A percentile compares a stretch with the other conserved stretches of the same genome.
These are phyloP conservation scores for Radiomyces spectabilis DNA, from an alignment of 192 early-diverging fungal genomes.

Conservation along the genomic window DNA sequence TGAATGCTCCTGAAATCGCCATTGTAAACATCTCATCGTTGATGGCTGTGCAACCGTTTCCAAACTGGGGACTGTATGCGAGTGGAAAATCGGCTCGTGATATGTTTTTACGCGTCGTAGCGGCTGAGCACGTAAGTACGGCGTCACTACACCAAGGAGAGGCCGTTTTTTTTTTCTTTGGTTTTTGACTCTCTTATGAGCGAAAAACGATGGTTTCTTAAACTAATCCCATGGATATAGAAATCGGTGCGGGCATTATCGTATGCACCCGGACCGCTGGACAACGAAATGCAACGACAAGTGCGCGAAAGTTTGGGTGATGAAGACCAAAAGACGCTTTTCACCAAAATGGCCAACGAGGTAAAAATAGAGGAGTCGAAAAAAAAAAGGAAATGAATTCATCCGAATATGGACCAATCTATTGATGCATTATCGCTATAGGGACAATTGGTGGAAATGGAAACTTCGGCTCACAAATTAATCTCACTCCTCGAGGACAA, in stretches of 20 bases:
- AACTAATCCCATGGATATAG: too few relatives aligned
- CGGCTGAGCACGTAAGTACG: slow-evolving; percentile 51
- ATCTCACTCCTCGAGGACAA: slow-evolving; percentile 51
- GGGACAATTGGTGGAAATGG: slow-evolving; percentile 60
- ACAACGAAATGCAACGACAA: slow-evolving; percentile 72
- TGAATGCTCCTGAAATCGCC: slow-evolving; percentile 11
- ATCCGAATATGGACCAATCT: background rate
- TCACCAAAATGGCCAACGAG: slow-evolving; percentile 53
- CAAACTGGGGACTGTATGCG: slow-evolving; percentile 79
- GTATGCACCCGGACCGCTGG: slow-evolving; percentile 87
- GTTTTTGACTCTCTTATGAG: too few relatives aligned
- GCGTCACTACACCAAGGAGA: slow-evolving; percentile 40
- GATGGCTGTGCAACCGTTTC: slow-evolving; percentile 61
- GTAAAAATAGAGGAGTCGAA: slow-evolving; percentile 14
- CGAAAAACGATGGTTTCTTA: too few relatives aligned
- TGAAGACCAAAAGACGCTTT: slow-evolving; percentile 52
- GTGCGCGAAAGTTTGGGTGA: slow-evolving; percentile 67
- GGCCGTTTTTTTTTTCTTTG: background rate
- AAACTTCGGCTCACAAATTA: slow-evolving; percentile 54
- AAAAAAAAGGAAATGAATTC: background rate
- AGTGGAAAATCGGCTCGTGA: slow-evolving; percentile 79
- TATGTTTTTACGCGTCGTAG: slow-evolving; percentile 60
- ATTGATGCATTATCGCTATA: slow-evolving; percentile 1
- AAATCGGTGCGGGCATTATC: slow-evolving; percentile 41
- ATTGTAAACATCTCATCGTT: slow-evolving; percentile 80